phyloP scores from a whole-genome alignment of 2,329 filamentous ascomycete genomes.

The Fusarium irregulare region DNA sequence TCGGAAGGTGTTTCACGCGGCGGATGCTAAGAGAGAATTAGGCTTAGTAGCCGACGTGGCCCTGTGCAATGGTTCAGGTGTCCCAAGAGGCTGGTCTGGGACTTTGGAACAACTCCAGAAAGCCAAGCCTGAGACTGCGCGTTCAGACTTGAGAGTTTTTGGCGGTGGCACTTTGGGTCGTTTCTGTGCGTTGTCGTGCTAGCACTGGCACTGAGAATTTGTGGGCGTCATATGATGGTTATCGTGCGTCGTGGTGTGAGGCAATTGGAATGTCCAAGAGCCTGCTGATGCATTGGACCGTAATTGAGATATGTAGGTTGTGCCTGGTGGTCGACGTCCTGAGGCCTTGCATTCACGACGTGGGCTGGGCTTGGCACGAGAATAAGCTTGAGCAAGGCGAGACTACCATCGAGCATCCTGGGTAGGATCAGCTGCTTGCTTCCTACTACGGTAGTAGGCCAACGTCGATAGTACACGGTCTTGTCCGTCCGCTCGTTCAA shows the following conservation, averaged over 20 bases:
- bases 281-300: slow-evolving; percentile 7
- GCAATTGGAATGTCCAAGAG: slow-evolving; percentile 30
- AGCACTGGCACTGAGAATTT: not conserved
- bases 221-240: slow-evolving; percentile 27
- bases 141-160: slow-evolving; percentile 8
- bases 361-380: slow-evolving; percentile 20
- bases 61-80: slow-evolving; percentile 18
- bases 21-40: slow-evolving; percentile 34
- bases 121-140: slow-evolving; percentile 28
- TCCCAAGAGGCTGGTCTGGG: slow-evolving; percentile 33
- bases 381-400: slow-evolving; percentile 10
- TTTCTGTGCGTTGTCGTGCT: slow-evolving; percentile 8
- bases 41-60: slow-evolving; percentile 46
- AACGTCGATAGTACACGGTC: slow-evolving; percentile 1
- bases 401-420: slow-evolving; percentile 8
- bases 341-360: slow-evolving; percentile 20
- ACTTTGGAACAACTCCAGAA: slow-evolving; percentile 14
- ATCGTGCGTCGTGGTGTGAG: slow-evolving; percentile 32
- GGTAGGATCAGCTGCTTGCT: slow-evolving; percentile 8
- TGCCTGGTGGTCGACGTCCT: slow-evolving; percentile 11
- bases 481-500: slow-evolving; percentile 8
- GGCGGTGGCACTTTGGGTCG: slow-evolving; percentile 5
- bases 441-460: not conserved
- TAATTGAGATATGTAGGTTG: not conserved
- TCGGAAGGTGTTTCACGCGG: slow-evolving; percentile 50